Evolutionary conservation across 495 filamentous ascomycete species (phyloP).

Genomic region (Polyplosphaeria fusca): DNA sequence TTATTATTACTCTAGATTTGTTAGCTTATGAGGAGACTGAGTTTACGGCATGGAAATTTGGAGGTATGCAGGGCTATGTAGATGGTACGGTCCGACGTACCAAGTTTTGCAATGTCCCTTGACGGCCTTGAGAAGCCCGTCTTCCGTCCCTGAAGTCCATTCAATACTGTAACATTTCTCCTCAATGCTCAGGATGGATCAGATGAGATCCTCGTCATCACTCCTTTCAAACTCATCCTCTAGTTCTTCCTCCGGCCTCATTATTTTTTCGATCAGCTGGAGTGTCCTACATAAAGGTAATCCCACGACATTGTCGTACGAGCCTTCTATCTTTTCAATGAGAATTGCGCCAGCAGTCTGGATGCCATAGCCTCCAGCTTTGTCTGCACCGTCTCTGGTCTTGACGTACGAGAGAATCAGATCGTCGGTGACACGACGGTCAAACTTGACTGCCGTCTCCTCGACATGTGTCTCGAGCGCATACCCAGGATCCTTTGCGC

Average conservation of each 20-base stretch:
- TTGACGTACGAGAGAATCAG: conserved; percentile 80
- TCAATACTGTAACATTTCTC: background rate
- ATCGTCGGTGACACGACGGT: conserved; percentile 64
- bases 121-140: no score
- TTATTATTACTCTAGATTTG: no score
- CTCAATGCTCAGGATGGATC: background rate
- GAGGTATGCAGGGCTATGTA: no score
- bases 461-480: conserved; percentile 75
- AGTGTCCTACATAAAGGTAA: conserved; percentile 78
- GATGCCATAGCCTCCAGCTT: conserved; percentile 93
- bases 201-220: conserved; percentile 6
- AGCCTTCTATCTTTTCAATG: conserved; percentile 83
- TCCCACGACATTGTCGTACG: conserved; percentile 94
- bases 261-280: conserved; percentile 78
- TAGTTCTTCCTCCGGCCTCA: conserved; percentile 49
- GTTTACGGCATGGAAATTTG: no score
- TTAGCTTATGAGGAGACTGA: no score
- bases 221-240: conserved; percentile 16
- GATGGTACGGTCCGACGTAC: no score
- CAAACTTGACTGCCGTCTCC: conserved; percentile 83
- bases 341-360: conserved; percentile 84
- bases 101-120: no score
- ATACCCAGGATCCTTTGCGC: conserved; percentile 78
- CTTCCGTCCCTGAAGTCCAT: no score
- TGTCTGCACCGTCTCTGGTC: conserved; percentile 90